Conservation (phyloP, 305 asterid species). For the Vinca major region DNA sequence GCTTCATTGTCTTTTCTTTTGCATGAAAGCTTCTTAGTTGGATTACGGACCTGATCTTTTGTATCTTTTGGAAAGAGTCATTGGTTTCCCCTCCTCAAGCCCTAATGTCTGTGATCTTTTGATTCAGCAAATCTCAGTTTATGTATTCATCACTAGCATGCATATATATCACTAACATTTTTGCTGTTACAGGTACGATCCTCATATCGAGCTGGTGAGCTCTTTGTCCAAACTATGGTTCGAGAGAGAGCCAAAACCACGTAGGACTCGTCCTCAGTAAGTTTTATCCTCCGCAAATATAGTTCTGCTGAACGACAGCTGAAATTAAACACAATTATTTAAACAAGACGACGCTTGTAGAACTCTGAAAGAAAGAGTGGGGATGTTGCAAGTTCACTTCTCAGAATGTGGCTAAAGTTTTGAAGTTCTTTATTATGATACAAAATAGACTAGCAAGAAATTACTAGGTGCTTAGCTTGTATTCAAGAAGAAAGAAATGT, state of each 20-base stretch:
- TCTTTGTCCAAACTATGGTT: constrained; percentile 82
- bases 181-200: constrained; percentile 67
- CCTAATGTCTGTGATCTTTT: background rate
- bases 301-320: background rate
- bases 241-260: constrained; percentile 42
- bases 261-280: background rate
- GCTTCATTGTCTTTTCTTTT: background rate
- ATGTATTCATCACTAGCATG: background rate
- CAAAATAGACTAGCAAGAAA: background rate
- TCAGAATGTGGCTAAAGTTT: background rate
- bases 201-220: constrained; percentile 96
- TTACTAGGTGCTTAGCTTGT: background rate
- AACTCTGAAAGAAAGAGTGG: background rate
- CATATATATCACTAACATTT: background rate
- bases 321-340: background rate
- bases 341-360: too few relatives aligned
- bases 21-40: background rate
- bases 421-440: background rate
- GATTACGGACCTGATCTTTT: background rate
- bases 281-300: background rate
- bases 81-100: background rate
- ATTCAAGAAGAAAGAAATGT: background rate
- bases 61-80: background rate
- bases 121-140: background rate
- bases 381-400: background rate